These are phyloP conservation scores for Ustilago bromivora DNA, from an alignment of 1,284 basidiomycete species.

Conservation along the genomic window DNA sequence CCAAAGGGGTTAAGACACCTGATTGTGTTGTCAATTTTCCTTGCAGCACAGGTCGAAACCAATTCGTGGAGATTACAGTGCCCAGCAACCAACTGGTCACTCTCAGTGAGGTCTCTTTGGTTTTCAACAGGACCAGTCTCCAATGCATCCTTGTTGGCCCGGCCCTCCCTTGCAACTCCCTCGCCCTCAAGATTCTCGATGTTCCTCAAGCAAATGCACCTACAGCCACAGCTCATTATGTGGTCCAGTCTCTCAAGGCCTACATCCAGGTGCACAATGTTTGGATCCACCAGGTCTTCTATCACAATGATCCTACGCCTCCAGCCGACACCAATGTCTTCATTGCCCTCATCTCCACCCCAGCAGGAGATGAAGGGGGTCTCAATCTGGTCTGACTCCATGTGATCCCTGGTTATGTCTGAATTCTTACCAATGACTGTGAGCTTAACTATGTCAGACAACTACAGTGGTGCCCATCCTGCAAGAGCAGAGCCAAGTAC, in stretches of 20 bases:
- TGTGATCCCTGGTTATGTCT: conserved; percentile 5
- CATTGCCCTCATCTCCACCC: too few species aligned
- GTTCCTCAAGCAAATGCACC: too few species aligned
- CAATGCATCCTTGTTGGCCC: background rate
- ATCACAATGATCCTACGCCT: too few species aligned
- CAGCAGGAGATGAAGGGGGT: too few species aligned
- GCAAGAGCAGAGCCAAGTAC: background rate
- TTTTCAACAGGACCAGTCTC: background rate
- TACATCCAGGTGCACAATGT: too few species aligned
- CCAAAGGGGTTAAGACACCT: background rate
- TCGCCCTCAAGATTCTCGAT: too few species aligned
- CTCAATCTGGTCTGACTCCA: background rate
- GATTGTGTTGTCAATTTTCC: conserved; percentile 1
- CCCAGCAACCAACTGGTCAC: too few species aligned
- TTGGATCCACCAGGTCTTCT: too few species aligned
- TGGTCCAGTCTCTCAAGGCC: too few species aligned
- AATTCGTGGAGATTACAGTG: background rate
- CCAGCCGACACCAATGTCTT: too few species aligned
- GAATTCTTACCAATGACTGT: background rate
- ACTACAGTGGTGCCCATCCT: background rate
- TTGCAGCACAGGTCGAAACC: background rate
- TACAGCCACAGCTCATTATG: too few species aligned
- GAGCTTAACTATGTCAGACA: background rate
- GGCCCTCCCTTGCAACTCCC: background rate
- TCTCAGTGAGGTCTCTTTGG: background rate